Evolutionary conservation across 495 filamentous ascomycete species (phyloP).

Genomic region (Aspergillus diversus): DNA sequence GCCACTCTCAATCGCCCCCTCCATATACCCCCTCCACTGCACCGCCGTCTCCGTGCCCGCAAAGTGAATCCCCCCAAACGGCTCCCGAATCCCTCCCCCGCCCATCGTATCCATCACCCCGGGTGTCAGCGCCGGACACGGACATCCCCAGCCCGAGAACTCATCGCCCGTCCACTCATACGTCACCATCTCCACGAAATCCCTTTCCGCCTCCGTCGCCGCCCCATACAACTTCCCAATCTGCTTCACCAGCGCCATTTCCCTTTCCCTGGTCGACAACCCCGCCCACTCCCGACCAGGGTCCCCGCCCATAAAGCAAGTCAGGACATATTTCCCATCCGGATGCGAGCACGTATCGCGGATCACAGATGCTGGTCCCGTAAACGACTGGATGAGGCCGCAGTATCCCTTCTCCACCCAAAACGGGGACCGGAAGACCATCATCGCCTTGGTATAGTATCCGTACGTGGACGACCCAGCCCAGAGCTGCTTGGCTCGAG

Average conservation of each 20-base stretch:
- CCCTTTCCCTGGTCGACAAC: slow-evolving; percentile 20
- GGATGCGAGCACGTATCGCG: slow-evolving; percentile 43
- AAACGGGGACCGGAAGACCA: slow-evolving; percentile 41
- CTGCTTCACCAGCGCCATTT: slow-evolving; percentile 16
- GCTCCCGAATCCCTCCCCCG: slow-evolving; percentile 26
- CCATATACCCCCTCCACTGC: slow-evolving; percentile 53
- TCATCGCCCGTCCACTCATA: slow-evolving; percentile 36
- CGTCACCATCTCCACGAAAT: slow-evolving; percentile 25
- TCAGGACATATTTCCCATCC: slow-evolving; percentile 41
- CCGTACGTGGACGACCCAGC: slow-evolving; percentile 30
- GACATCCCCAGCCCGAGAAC: slow-evolving; percentile 28
- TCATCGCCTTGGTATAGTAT: slow-evolving; percentile 43
- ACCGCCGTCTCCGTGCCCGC: slow-evolving; percentile 45
- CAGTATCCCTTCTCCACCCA: slow-evolving; percentile 43
- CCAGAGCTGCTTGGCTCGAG: slow-evolving; percentile 26
- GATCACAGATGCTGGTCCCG: slow-evolving; percentile 40
- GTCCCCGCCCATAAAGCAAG: slow-evolving; percentile 45
- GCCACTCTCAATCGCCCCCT: slow-evolving; percentile 45
- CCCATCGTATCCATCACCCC: slow-evolving; percentile 27
- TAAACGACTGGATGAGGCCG: slow-evolving; percentile 36
- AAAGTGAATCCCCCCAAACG: slow-evolving; percentile 45
- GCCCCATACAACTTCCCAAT: slow-evolving; percentile 16
- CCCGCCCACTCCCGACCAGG: slow-evolving; percentile 35
- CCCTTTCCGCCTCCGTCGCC: background rate
- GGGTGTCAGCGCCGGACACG: slow-evolving; percentile 29